Conservation (phyloP, 2,329 filamentous ascomycete genomes). For the Arthrocladium fulminans region DNA sequence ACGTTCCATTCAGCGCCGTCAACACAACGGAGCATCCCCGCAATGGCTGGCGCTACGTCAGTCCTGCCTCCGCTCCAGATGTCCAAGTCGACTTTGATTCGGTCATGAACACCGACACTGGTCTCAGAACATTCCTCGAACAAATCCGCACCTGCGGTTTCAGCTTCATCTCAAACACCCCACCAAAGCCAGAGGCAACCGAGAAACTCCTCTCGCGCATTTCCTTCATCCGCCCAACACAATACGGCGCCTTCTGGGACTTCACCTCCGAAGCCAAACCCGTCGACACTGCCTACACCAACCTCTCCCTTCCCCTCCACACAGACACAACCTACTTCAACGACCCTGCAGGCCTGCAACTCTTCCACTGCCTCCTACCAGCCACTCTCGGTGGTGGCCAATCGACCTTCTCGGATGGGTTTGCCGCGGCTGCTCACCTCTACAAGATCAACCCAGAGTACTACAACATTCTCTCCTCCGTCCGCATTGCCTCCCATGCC, state of each 20-base stretch:
- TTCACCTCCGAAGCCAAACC: constrained; percentile 82
- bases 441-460: constrained; percentile 44
- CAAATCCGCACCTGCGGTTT: constrained; percentile 19
- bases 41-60: constrained; percentile 7
- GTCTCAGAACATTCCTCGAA: constrained; percentile 15
- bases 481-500: constrained; percentile 65
- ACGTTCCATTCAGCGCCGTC: constrained; percentile 29
- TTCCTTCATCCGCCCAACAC: constrained; percentile 77
- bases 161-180: constrained; percentile 18
- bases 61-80: background rate
- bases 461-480: constrained; percentile 49
- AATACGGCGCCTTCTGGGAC: constrained; percentile 83
- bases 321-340: constrained; percentile 96
- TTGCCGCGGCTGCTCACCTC: constrained; percentile 59
- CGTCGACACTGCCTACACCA: constrained; percentile 88
- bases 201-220: constrained; percentile 69
- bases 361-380: constrained; percentile 71
- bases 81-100: constrained; percentile 38
- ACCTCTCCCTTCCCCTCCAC: constrained; percentile 69
- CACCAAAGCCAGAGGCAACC: constrained; percentile 53
- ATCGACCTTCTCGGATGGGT: constrained; percentile 79
- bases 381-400: constrained; percentile 54
- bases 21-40: constrained; percentile 1
- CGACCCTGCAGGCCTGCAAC: constrained; percentile 81
- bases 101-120: constrained; percentile 48